Conservation (phyloP, 768 basidiomycete species). For the Mycena albidolilacea region DNA sequence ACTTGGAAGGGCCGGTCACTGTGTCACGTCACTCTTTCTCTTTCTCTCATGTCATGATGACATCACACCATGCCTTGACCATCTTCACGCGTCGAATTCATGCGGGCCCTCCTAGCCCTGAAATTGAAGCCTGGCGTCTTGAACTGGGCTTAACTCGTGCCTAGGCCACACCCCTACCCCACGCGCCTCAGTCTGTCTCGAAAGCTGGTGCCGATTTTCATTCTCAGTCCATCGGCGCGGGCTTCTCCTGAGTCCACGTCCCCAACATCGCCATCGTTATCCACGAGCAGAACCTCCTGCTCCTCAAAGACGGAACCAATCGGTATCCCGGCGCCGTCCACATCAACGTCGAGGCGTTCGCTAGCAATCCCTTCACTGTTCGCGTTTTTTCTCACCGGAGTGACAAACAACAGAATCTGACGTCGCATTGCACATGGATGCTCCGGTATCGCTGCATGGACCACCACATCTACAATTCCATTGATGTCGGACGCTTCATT, state of each 20-base stretch:
- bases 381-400: not conserved
- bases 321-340: conserved; percentile 39
- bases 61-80: too few species aligned
- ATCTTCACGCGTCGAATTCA: too few species aligned
- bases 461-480: conserved; percentile 43
- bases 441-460: conserved; percentile 44
- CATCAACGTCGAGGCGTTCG: conserved; percentile 47
- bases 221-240: conserved; percentile 48
- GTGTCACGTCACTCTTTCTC: too few species aligned
- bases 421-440: conserved; percentile 43
- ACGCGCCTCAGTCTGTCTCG: too few species aligned
- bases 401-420: conserved; percentile 37
- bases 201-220: too few species aligned
- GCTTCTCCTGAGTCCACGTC: conserved; percentile 50
- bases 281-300: conserved; percentile 45
- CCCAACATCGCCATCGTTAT: conserved; percentile 50
- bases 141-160: too few species aligned
- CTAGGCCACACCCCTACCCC: too few species aligned
- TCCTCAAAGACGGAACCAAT: conserved; percentile 16
- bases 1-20: too few species aligned
- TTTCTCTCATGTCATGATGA: too few species aligned
- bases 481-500: conserved; percentile 38
- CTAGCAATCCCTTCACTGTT: conserved; percentile 42
- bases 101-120: too few species aligned
- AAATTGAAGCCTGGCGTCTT: too few species aligned